Evolutionary conservation across 163 green algal species (phyloP), one percentile per base, ranked within the genome.

Genomic region (Prototheca wickerhamii): DNA sequence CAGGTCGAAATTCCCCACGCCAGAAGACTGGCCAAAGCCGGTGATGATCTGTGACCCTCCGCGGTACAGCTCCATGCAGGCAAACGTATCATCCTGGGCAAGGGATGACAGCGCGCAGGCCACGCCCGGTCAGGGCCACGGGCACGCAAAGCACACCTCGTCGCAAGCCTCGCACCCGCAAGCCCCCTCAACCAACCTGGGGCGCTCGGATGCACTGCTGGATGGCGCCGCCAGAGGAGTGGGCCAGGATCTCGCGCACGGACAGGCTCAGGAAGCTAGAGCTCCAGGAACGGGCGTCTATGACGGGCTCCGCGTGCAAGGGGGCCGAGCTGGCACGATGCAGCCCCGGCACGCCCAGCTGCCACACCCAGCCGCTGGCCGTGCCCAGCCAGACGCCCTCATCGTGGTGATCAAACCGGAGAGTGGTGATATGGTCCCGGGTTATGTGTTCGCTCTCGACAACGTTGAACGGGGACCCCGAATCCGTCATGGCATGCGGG

Each of bases 341-440:
- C 30, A 88, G 58, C 0, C 53, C 43, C 12, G 82, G 78, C 29
- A 61, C 67, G 29, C 65, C 49, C 26, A 79, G 12, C 25, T 78
- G 76, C 42, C 66, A 75, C 21, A 89, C 46, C 12, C 69, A 53
- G 23, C 81, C 81, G 28, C 44, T 64, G 2, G 68, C 64, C 0
- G 71, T 86, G 46, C 80, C 84, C 69, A 72, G 31, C 72, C 72
- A 79, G 7, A 73, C 23, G 31, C 30, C 55, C 58, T 79, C 72
- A 51, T 79, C 67, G 3, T 58, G 17, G 1, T 26, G 18, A 49
- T 79, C 72, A 35, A 79, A 79, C 2, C 40, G 25, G 28, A 67
- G n/a, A 2, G 12, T 5, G 35, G 37, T 58, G 21, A 55, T 15
- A 6, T n/a, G 5, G 52, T 51, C 43, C 7, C 5, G 12, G 5